Evolutionary conservation across 2,329 filamentous ascomycete species (phyloP).

Genomic region (Pyricularia sp.): DNA sequence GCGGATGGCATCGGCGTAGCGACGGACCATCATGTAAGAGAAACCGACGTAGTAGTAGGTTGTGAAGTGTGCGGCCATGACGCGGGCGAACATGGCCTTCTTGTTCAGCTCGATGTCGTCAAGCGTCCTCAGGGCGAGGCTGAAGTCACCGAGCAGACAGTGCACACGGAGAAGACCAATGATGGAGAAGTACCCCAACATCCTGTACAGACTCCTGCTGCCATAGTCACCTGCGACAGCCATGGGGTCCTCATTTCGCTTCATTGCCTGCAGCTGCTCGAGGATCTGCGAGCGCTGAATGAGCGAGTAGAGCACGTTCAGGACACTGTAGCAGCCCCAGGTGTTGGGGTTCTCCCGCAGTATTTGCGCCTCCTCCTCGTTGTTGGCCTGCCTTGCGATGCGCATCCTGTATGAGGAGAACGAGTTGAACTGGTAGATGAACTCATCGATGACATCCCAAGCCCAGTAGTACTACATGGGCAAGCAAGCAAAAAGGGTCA

Average conservation of each 20-base stretch:
- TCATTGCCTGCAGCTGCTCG: constrained; percentile 91
- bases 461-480: constrained; percentile 85
- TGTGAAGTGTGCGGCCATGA: constrained; percentile 99
- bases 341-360: constrained; percentile 96
- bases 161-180: constrained; percentile 94
- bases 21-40: constrained; percentile 99
- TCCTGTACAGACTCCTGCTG: constrained; percentile 87
- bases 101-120: constrained; percentile 99
- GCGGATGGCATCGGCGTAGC: constrained; percentile 97
- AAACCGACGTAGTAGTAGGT: constrained; percentile 99
- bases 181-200: constrained; percentile 99
- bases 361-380: constrained; percentile 85
- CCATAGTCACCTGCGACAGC: constrained; percentile 92
- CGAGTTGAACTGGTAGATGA: constrained; percentile 99
- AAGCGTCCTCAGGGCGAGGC: constrained; percentile 93
- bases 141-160: constrained; percentile 95
- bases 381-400: constrained; percentile 71
- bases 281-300: constrained; percentile 98
- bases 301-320: constrained; percentile 98
- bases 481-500: not conserved
- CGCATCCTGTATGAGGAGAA: constrained; percentile 96
- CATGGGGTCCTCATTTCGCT: constrained; percentile 82
- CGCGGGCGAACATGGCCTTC: constrained; percentile 98
- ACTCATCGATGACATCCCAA: constrained; percentile 99
- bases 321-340: constrained; percentile 98